A percentile compares a stretch with the other conserved stretches of the same genome.
phyloP scores from a whole-genome alignment of 768 basidiomycete species.

The Coprinopsis sp. region DNA sequence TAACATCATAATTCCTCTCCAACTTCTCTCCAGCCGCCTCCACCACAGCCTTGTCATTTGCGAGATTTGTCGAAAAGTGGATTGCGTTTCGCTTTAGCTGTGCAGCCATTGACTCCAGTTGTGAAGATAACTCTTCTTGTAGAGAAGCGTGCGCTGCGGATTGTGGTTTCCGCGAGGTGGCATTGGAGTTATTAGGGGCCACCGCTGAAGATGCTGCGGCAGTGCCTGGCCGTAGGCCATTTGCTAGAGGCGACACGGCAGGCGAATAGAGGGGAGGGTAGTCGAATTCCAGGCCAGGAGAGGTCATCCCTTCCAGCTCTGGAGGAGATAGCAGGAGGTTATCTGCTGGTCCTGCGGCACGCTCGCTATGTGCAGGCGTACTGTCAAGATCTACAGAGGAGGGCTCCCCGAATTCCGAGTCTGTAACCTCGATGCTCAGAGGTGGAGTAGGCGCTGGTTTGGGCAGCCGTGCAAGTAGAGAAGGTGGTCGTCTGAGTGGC shows the following conservation, averaged over 20 bases:
- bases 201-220: constrained; percentile 26
- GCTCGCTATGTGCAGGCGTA: no score
- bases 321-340: constrained; percentile 17
- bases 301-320: constrained; percentile 17
- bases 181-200: constrained; percentile 6
- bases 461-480: constrained; percentile 42
- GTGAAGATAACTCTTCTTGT: constrained; percentile 70
- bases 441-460: constrained; percentile 41
- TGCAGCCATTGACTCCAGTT: constrained; percentile 80
- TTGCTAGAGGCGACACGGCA: constrained; percentile 5
- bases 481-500: constrained; percentile 35
- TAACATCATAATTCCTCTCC: constrained; percentile 64
- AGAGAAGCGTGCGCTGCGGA: constrained; percentile 51
- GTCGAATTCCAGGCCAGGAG: constrained; percentile 16
- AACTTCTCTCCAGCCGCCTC: constrained; percentile 66
- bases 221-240: constrained; percentile 11
- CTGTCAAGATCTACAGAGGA: no score
- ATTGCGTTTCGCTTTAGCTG: constrained; percentile 82
- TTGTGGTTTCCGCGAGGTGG: constrained; percentile 4
- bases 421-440: constrained; percentile 3
- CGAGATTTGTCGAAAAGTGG: constrained; percentile 70
- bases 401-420: no score
- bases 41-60: constrained; percentile 69
- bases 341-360: not conserved
- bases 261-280: not conserved